These are phyloP conservation scores for Inga leiocalycina DNA, from an alignment of 306 rosid genomes.

Conservation along the genomic window DNA sequence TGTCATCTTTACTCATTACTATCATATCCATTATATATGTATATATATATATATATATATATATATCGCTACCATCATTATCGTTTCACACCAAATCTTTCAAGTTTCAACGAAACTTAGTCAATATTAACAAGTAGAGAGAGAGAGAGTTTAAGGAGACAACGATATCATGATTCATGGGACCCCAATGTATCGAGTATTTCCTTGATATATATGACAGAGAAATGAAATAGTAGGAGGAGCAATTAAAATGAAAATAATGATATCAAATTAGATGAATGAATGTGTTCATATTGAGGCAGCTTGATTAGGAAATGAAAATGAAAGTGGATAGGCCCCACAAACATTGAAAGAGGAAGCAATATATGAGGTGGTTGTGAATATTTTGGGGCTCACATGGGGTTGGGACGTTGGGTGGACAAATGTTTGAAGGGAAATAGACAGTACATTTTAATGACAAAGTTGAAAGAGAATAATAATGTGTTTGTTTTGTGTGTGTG, in stretches of 20 bases:
- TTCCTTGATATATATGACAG: neutral
- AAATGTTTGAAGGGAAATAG: slow-evolving; percentile 28
- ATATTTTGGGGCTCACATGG: slow-evolving; percentile 34
- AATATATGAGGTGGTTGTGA: neutral
- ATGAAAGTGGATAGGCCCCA: neutral
- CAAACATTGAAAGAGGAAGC: slow-evolving; percentile 19
- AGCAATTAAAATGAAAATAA: neutral
- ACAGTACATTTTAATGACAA: slow-evolving; percentile 29
- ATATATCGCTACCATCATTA: slow-evolving; percentile 33
- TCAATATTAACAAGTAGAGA: neutral
- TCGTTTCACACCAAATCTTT: slow-evolving; percentile 21
- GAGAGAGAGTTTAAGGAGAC: neutral
- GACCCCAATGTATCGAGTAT: neutral
- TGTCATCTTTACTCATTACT: neutral
- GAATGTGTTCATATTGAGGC: neutral
- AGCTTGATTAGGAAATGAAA: neutral
- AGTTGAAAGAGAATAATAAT: slow-evolving; percentile 28
- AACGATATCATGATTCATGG: neutral
- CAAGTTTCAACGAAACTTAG: slow-evolving; percentile 29
- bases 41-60: no score
- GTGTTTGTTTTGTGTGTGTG: neutral
- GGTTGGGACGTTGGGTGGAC: slow-evolving; percentile 26
- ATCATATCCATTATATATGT: neutral
- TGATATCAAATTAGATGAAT: no score
- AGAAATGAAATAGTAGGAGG: neutral